These are phyloP conservation scores for Cryptosporidium sp. DNA, from an alignment of 169 alveolate genomes.

Conservation along the genomic window DNA sequence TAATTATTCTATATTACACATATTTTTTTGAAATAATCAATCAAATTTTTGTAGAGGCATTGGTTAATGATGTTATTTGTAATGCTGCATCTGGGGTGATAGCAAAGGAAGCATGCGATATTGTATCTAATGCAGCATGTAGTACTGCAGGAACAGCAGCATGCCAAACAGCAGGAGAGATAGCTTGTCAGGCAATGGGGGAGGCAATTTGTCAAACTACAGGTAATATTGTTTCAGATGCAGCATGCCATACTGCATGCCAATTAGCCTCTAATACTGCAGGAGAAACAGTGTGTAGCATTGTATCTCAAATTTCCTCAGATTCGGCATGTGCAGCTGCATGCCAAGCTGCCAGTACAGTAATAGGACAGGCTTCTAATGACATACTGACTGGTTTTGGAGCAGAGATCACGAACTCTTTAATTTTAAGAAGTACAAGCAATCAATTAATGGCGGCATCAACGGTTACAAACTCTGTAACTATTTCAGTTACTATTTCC, in stretches of 20 bases:
- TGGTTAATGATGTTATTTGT: not conserved
- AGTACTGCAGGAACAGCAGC: conserved; percentile 17
- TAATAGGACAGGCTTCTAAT: conserved; percentile 3
- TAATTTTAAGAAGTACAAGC: not conserved
- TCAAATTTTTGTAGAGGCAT: not conserved
- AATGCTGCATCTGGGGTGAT: not conserved
- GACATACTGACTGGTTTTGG: not conserved
- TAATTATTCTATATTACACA: not conserved
- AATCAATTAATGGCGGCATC: not conserved
- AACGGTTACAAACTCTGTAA: conserved; percentile 17
- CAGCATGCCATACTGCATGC: conserved; percentile 64
- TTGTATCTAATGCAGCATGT: conserved; percentile 50
- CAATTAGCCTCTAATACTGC: conserved; percentile 43
- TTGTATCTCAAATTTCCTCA: conserved; percentile 56
- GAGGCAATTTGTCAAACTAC: conserved; percentile 25
- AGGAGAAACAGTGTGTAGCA: conserved; percentile 28
- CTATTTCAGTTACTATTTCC: conserved; percentile 39
- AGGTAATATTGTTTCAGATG: conserved; percentile 23
- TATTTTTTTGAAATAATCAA: not conserved
- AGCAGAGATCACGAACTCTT: conserved; percentile 9
- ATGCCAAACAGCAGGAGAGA: conserved; percentile 51
- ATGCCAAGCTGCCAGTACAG: conserved; percentile 13
- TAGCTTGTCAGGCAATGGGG: conserved; percentile 14
- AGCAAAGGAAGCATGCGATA: not conserved
- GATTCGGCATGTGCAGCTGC: conserved; percentile 42